phyloP scores from a whole-genome alignment of 148 eudicot genomes.

The Gaultheria prostrata region DNA sequence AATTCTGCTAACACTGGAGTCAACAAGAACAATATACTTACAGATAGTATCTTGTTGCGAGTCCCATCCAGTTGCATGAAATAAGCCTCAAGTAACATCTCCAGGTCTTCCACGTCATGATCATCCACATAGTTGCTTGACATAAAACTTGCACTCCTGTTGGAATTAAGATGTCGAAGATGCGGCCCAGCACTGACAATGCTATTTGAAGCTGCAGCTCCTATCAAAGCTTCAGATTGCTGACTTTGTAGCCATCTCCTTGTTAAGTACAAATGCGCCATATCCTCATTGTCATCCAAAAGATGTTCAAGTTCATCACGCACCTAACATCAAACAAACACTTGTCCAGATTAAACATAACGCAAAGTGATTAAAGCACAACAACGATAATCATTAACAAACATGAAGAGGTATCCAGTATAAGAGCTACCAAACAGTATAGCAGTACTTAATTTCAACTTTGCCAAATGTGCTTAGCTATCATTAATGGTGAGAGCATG shows the following conservation, averaged over 20 bases:
- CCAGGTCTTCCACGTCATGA: slow-evolving; percentile 88
- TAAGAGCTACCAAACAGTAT: neutral
- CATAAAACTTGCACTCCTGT: slow-evolving; percentile 71
- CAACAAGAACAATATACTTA: slow-evolving; percentile 34
- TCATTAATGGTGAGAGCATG: too few species aligned
- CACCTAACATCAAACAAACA: slow-evolving; percentile 43
- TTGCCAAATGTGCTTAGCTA: neutral
- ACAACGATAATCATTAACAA: neutral
- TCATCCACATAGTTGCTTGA: slow-evolving; percentile 56
- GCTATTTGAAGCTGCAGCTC: slow-evolving; percentile 47
- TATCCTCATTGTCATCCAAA: slow-evolving; percentile 92
- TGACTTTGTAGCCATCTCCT: slow-evolving; percentile 81
- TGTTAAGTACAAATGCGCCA: slow-evolving; percentile 89
- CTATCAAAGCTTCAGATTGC: slow-evolving; percentile 62
- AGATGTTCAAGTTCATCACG: slow-evolving; percentile 99
- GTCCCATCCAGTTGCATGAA: slow-evolving; percentile 97
- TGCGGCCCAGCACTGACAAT: slow-evolving; percentile 39
- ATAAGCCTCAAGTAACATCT: slow-evolving; percentile 93
- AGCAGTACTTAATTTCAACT: slow-evolving; percentile 6
- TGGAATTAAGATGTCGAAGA: slow-evolving; percentile 61
- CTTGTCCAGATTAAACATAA: neutral
- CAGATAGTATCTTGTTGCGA: slow-evolving; percentile 88
- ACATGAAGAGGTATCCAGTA: neutral
- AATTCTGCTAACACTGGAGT: neutral
- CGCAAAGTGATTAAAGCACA: neutral